Base-by-base conservation (phyloP, 1,284 basidiomycete genomes). In the Abortiporus biennis region DNA sequence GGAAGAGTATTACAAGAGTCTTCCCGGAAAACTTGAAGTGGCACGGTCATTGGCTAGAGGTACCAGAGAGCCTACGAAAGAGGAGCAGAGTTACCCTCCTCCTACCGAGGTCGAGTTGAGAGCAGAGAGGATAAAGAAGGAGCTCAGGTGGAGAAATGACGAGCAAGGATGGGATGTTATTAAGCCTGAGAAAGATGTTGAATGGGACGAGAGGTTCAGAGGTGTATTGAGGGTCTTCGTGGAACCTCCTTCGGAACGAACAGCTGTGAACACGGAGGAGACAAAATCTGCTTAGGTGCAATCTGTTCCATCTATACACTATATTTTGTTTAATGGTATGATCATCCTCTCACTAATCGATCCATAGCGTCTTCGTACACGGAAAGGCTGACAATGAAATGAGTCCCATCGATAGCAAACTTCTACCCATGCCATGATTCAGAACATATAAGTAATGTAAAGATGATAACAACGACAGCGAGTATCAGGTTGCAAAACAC, bases 81-180 rank as follows among this genome's bases (percentile, higher is more conserved):
- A 88, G 44, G 94, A 98, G 65, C 62, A 68, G 46, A 75, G 75
- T 33, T 80, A 89, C 53, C 89, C 91, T 2, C 90, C 93, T 4
- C 81, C 80, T 27, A 92, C 85, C 1, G 91, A 98, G 64, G 80
- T 89, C 19, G 89, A 95, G 56, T 70, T 97, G 38, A 76, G 82
- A 36, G 80, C 81, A 17, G 89, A 93, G 65, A 71, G 91, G 46
- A 63, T 90, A 63, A 85, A 85, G 63, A 93, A 92, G 66, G 93
- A 97, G 68, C 63, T 80, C 52, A 72, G 81, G 49, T 97, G 93
- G 93, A 74, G 75, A 39, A 74, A 75, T 21, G 81, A 89, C 49
- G 68, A 85, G 49, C 73, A 74, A 45, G 92, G 87, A 1, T 95
- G 83, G 80, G 70, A 78, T 22, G 78, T 92, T 47, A 69, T 96